Evolutionary conservation across 2,329 filamentous ascomycete species (phyloP).

Genomic region (Scortechinia acanthostroma): DNA sequence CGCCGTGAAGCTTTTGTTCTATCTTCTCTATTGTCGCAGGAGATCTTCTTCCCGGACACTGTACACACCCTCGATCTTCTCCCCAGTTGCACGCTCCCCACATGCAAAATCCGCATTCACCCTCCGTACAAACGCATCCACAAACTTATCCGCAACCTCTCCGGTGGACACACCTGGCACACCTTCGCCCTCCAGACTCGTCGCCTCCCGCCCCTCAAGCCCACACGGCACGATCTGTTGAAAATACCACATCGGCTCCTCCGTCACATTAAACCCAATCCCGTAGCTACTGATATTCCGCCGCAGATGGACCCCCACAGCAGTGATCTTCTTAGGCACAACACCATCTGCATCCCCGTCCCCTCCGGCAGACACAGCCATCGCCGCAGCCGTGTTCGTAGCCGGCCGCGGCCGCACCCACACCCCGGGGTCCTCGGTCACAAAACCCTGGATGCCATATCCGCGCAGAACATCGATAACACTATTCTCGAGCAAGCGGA

Average conservation of each 20-base stretch:
- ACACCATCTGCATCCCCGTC: background rate
- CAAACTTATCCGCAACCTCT: background rate
- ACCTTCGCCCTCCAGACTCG: constrained; percentile 39
- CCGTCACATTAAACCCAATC: constrained; percentile 45
- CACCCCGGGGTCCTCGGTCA: constrained; percentile 57
- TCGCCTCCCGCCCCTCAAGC: constrained; percentile 51
- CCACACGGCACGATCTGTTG: constrained; percentile 59
- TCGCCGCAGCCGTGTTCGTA: background rate
- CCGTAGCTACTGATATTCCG: constrained; percentile 59
- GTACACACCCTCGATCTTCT: constrained; percentile 1
- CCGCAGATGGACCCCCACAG: constrained; percentile 57
- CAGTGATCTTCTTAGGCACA: constrained; percentile 48
- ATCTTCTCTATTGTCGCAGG: too few relatives aligned
- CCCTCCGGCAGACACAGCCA: too few relatives aligned
- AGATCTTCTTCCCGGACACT: background rate
- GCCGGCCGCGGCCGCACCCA: constrained; percentile 30
- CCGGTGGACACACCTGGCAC: background rate
- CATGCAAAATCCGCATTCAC: constrained; percentile 2
- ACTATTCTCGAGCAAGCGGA: constrained; percentile 48
- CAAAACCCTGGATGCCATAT: constrained; percentile 42
- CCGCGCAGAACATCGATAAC: constrained; percentile 41
- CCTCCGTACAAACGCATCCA: background rate
- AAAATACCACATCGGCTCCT: constrained; percentile 46
- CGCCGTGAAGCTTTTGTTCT: too few relatives aligned
- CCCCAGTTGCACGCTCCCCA: background rate